Conservation (phyloP, 495 filamentous ascomycete species). For the Wilcoxina mikolae region DNA sequence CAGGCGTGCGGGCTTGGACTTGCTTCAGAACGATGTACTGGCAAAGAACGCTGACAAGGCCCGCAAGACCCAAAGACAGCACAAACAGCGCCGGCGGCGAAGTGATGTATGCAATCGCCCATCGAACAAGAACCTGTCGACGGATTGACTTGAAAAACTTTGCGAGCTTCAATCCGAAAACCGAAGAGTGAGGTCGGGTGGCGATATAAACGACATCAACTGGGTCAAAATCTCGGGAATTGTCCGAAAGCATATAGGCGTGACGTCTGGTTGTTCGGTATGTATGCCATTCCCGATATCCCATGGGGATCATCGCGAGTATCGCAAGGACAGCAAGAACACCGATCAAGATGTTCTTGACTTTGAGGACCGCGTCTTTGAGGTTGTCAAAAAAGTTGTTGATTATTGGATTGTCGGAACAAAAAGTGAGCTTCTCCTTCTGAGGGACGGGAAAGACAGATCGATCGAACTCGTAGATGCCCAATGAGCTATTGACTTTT, state of each 20-base stretch:
- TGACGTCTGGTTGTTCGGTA: conserved; percentile 60
- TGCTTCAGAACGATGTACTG: conserved; percentile 64
- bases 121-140: conserved; percentile 57
- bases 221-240: conserved; percentile 41
- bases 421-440: conserved; percentile 74
- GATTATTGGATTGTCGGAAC: conserved; percentile 68
- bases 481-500: conserved; percentile 49
- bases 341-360: conserved; percentile 58
- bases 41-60: conserved; percentile 68
- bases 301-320: conserved; percentile 59
- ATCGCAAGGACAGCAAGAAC: conserved; percentile 55
- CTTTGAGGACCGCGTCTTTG: conserved; percentile 41
- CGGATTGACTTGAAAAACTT: conserved; percentile 50
- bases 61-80: conserved; percentile 69
- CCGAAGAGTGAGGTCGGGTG: conserved; percentile 59
- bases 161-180: conserved; percentile 57
- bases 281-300: conserved; percentile 60
- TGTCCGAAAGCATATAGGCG: conserved; percentile 48
- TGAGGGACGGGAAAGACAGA: conserved; percentile 61
- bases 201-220: conserved; percentile 83
- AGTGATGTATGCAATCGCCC: conserved; percentile 77
- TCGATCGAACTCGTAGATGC: conserved; percentile 60
- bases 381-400: conserved; percentile 71
- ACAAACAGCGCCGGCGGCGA: conserved; percentile 75
- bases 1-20: conserved; percentile 62